Evolutionary conservation across 1,139 yeast genomes (phyloP), one percentile per base, ranked within the genome.

Genomic region (Geotrichum armillariae): DNA sequence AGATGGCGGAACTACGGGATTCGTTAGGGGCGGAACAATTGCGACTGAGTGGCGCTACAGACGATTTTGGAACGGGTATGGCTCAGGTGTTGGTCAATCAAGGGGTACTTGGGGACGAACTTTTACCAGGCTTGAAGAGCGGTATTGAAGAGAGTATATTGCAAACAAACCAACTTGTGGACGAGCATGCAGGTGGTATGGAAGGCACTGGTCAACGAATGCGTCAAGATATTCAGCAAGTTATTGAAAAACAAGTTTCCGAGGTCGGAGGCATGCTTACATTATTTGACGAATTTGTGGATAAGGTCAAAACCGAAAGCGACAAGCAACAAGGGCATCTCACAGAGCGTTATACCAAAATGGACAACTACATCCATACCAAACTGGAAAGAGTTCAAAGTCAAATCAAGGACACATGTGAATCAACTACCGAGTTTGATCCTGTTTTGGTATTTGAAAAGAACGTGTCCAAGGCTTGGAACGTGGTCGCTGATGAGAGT

Each of bases 221-320:
- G 47, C 34, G 41, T 8, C 18, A 37, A 32, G 41, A 37, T n/a
- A 14, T 43, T 6, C 35, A 36, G 11, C 21, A 11, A 12, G 47
- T 25, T 4, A 21, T 37, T 6, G 41, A 35, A 23, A 21, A 23
- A 7, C 40, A 43, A 16, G 41, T 25, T 2, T 22, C 27, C 14
- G 47, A 43, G 14, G 35, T 43, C 7, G 41, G 40, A 16, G 25
- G 20, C 20, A 25, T 14, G 41, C n/a, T 43, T 14, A 22, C 14
- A 16, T 29, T 41, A n/a, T 21, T 35, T 11, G 41, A 36, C 23
- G 36, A 27, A 14, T 29, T 36, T 21, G 41, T 29, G 2, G 25
- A 16, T 11, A 12, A 16, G 8, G 14, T 36, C 3, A 22, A 22
- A 9, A 14, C 20, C 18, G 41, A 27, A 12, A 38, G 22, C 32